phyloP scores from a whole-genome alignment of 805 yeast species.

The Teunomyces kruisii region DNA sequence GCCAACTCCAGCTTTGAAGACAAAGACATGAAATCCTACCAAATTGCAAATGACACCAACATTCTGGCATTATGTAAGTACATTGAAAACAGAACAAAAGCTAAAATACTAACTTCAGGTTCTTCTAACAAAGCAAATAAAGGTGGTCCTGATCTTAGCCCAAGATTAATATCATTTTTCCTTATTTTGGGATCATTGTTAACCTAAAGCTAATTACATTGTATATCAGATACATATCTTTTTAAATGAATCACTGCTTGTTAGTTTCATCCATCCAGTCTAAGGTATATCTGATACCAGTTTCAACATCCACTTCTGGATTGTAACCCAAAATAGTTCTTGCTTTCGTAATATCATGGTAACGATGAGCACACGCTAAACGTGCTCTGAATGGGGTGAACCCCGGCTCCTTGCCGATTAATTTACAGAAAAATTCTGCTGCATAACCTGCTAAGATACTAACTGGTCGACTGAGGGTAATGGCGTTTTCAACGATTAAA shows the following conservation, averaged over 20 bases:
- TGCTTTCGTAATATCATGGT: conserved; percentile 90
- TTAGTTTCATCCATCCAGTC: conserved; percentile 83
- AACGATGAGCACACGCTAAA: conserved; percentile 89
- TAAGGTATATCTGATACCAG: conserved; percentile 76
- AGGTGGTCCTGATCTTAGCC: too few species aligned
- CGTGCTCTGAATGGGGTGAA: conserved; percentile 93
- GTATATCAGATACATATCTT: not conserved
- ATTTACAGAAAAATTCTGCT: conserved; percentile 68
- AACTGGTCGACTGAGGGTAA: conserved; percentile 69
- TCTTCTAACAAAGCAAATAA: too few species aligned
- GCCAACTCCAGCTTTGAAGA: not conserved
- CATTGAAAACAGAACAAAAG: too few species aligned
- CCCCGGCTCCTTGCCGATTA: conserved; percentile 85
- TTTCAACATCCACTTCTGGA: conserved; percentile 76
- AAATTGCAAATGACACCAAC: too few species aligned
- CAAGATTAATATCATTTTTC: too few species aligned
- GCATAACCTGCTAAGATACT: conserved; percentile 81
- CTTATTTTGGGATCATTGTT: not conserved
- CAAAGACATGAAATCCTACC: too few species aligned
- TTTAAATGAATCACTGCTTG: not conserved
- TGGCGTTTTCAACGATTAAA: conserved; percentile 64
- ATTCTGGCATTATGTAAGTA: too few species aligned
- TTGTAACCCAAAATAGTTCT: conserved; percentile 71
- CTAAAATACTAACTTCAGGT: too few species aligned
- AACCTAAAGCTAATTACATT: not conserved